A percentile compares a stretch with the other conserved stretches of the same genome.
phyloP scores from a whole-genome alignment of 176 grass and related monocot species.

The Triticum dicoccoides region DNA sequence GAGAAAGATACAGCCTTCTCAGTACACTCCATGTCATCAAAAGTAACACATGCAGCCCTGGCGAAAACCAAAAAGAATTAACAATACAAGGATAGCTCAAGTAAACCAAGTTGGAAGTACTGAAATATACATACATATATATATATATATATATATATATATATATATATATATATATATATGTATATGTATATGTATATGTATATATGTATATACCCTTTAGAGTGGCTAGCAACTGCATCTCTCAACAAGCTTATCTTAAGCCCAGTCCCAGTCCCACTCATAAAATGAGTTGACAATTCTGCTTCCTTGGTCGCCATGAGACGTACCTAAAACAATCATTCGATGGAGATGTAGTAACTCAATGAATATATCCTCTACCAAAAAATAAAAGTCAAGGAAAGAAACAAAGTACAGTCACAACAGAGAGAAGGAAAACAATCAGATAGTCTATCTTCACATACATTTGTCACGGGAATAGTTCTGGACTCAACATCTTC shows the following conservation, averaged over 20 bases:
- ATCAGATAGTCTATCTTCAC: background rate
- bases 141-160: no score
- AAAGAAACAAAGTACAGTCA: background rate
- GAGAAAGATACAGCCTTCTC: no score
- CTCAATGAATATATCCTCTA: background rate
- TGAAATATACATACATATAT: no score
- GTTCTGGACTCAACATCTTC: background rate
- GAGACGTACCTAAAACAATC: background rate
- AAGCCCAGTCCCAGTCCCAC: background rate
- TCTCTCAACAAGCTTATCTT: background rate
- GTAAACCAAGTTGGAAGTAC: no score
- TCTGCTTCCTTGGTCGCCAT: background rate
- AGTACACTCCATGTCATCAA: no score
- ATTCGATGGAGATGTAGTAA: background rate
- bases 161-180: no score
- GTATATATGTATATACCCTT: no score
- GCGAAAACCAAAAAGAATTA: no score
- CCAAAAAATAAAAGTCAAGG: background rate
- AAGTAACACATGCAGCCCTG: no score
- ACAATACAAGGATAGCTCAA: no score
- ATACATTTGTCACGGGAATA: background rate
- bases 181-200: no score
- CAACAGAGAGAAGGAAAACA: background rate
- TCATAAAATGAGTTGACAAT: background rate
- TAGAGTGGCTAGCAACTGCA: background rate